Conservation (phyloP, 73 alveolate genomes). For the Paramecium octaurelia region DNA sequence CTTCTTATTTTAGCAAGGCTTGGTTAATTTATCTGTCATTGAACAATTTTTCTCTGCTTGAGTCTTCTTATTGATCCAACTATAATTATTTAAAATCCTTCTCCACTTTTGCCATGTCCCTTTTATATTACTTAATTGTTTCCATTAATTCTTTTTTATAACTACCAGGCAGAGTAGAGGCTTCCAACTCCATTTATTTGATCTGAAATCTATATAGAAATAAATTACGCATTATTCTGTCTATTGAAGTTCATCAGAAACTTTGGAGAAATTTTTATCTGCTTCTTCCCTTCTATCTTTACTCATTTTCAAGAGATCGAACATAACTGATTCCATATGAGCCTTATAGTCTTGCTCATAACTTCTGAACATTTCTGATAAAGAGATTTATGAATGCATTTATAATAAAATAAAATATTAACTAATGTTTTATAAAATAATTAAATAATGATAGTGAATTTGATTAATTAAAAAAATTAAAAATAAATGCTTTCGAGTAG, state of each 20-base stretch:
- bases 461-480: background rate
- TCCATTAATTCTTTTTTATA: background rate
- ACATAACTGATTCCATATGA: constrained; percentile 36
- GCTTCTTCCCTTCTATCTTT: background rate
- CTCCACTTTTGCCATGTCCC: constrained; percentile 20
- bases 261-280: background rate
- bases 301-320: background rate
- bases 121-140: constrained; percentile 12
- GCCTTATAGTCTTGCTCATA: constrained; percentile 36
- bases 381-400: constrained; percentile 1
- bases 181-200: constrained; percentile 43
- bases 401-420: background rate
- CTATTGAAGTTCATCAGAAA: background rate
- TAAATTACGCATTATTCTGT: constrained; percentile 13
- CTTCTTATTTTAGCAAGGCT: constrained; percentile 29
- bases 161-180: background rate
- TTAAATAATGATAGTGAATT: background rate
- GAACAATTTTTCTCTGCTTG: background rate
- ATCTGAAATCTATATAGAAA: background rate
- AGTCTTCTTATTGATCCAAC: background rate
- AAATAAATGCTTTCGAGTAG: background rate
- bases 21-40: background rate
- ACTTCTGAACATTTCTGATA: constrained; percentile 46
- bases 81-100: constrained; percentile 2
- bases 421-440: background rate